These are phyloP conservation scores for Cafeteria roenbergensis DNA, from an alignment of 108 stramenopile genomes.

Conservation along the genomic window DNA sequence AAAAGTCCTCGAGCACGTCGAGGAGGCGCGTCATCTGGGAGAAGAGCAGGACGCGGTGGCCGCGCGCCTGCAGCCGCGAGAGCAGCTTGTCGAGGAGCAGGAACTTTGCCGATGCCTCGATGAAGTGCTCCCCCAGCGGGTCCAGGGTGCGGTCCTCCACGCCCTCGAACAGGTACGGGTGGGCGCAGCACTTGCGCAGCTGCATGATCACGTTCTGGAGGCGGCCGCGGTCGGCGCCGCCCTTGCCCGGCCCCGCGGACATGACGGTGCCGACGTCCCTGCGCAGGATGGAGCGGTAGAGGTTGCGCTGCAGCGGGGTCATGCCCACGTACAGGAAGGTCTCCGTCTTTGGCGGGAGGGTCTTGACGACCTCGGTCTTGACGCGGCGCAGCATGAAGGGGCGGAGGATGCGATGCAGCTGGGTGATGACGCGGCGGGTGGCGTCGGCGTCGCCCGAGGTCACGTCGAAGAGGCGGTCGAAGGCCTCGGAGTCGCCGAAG, in stretches of 20 bases:
- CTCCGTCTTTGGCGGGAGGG: constrained; percentile 86
- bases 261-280: constrained; percentile 34
- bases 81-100: constrained; percentile 76
- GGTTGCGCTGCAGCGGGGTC: constrained; percentile 56
- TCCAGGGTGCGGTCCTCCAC: constrained; percentile 72
- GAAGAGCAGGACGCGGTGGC: constrained; percentile 81
- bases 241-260: background rate
- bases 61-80: constrained; percentile 60
- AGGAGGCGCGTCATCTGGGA: constrained; percentile 85
- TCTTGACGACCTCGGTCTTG: constrained; percentile 77
- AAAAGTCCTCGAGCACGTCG: constrained; percentile 75
- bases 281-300: constrained; percentile 63
- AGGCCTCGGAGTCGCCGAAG: constrained; percentile 60
- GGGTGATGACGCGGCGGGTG: constrained; percentile 60
- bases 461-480: constrained; percentile 71
- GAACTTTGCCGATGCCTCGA: constrained; percentile 60
- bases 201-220: constrained; percentile 80
- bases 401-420: constrained; percentile 72
- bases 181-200: constrained; percentile 93
- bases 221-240: background rate
- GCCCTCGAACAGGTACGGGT: constrained; percentile 93
- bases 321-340: constrained; percentile 74
- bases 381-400: constrained; percentile 80
- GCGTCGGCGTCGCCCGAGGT: constrained; percentile 52
- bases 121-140: constrained; percentile 62